Percentiles rank a stretch among this genome's conserved stretches.
phyloP scores from a whole-genome alignment of 176 grass and related monocot species.

The Dactylis glomerata region DNA sequence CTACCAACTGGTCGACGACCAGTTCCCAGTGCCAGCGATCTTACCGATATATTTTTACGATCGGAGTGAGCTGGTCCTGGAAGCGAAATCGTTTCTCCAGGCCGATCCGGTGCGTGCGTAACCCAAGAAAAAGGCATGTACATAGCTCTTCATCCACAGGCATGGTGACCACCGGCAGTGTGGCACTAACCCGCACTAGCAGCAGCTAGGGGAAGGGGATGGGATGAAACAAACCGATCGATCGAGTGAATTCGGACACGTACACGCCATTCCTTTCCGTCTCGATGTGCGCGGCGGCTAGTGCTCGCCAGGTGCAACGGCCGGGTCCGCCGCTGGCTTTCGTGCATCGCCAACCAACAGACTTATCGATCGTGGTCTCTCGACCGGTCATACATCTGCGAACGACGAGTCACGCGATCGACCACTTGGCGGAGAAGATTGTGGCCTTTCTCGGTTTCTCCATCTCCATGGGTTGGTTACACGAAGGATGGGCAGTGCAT shows the following conservation, averaged over 20 bases:
- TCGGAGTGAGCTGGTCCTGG: no score
- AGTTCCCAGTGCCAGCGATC: no score
- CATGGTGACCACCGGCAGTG: background rate
- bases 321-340: background rate
- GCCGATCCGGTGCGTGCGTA: no score
- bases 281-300: background rate
- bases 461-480: background rate
- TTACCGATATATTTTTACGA: no score
- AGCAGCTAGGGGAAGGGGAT: background rate
- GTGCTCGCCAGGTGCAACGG: slow-evolving; percentile 34
- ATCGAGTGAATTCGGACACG: background rate
- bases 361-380: slow-evolving; percentile 4
- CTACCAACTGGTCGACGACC: no score
- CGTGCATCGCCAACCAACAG: background rate
- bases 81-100: background rate
- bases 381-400: background rate
- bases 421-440: background rate
- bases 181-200: background rate
- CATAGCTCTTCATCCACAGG: no score
- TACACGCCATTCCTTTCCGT: background rate
- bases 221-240: background rate
- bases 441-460: background rate
- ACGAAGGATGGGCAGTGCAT: background rate
- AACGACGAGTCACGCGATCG: background rate
- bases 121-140: no score